Base-by-base conservation (phyloP, 495 filamentous ascomycete genomes). In the Ascodesmis nigricans region DNA sequence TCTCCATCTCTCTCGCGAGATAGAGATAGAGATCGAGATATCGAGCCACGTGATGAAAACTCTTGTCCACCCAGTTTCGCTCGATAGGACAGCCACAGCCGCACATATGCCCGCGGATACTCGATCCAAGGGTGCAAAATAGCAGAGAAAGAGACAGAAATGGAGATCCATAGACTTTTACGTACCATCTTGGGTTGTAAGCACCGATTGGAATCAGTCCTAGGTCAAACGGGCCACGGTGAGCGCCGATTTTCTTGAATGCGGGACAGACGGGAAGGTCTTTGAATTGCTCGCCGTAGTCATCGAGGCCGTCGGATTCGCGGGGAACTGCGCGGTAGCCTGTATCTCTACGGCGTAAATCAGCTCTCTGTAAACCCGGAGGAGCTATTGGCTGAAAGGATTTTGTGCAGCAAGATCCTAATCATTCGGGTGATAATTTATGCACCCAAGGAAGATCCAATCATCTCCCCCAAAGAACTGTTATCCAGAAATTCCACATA, bases 191-290 rank as follows among this genome's bases (percentile, higher is more conserved):
- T 5, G 87, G 87, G 41, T 64, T 55, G 50, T 97, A 97, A 14
- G 87, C 87, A 17, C 84, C 87, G 41, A 97, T 92, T 16, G 87
- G 87, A 37, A 97, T 90, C 44, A 97, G 47, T 2, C 87, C 87
- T 16, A 97, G 67, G 55, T 97, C 82, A 49, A 97, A 91, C 3
- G 76, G 75, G 1, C 87, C 87, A 10, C 79, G 66, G 33, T 67
- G 65, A 25, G 75, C 59, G 33, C 87, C 87, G 31, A 93, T 75
- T 52, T 91, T 62, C 39, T 71, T 69, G 57, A 97, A 97, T 15
- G 80, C 78, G 9, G 87, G 84, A 47, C 78, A 90, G 29, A 65
- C 49, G 9, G 82, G 80, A 34, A 83, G 63, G 32, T 73, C 54
- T 8, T 56, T 49, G 50, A 71, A 71, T 30, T 75, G 69, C 1